phyloP scores from a whole-genome alignment of 345 rosid species.

The Triadica sebifera region DNA sequence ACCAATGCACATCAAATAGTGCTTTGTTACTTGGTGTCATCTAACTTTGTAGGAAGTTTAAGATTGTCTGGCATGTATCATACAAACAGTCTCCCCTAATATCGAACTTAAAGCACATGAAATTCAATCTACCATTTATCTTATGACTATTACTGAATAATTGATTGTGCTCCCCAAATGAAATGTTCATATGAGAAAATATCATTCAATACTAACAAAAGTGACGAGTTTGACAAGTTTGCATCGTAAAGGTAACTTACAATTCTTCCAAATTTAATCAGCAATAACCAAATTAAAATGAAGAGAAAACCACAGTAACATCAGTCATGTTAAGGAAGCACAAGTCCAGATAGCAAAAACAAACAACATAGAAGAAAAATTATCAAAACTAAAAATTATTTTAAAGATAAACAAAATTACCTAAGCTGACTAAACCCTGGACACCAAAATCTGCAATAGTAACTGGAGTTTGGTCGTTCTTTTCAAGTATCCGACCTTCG shows the following conservation, averaged over 20 bases:
- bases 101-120: too few species aligned
- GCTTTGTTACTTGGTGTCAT: not conserved
- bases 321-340: not conserved
- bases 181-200: not conserved
- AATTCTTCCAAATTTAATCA: not conserved
- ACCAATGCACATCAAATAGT: not conserved
- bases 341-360: not conserved
- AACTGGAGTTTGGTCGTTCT: slow-evolving; percentile 79
- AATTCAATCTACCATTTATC: too few species aligned
- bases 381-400: not conserved
- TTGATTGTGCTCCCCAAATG: not conserved
- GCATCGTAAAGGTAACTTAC: not conserved
- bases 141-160: not conserved
- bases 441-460: slow-evolving; percentile 93
- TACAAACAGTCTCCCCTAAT: too few species aligned
- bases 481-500: slow-evolving; percentile 55
- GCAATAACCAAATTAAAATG: not conserved
- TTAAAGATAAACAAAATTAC: slow-evolving; percentile 24
- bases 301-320: not conserved
- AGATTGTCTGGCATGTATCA: not conserved
- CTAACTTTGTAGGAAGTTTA: not conserved
- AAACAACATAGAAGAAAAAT: not conserved
- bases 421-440: slow-evolving; percentile 82
- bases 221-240: too few species aligned
- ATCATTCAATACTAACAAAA: not conserved